Evolutionary conservation across 805 yeast species (phyloP).

Genomic region (Saccharomyces cerevisiae): DNA sequence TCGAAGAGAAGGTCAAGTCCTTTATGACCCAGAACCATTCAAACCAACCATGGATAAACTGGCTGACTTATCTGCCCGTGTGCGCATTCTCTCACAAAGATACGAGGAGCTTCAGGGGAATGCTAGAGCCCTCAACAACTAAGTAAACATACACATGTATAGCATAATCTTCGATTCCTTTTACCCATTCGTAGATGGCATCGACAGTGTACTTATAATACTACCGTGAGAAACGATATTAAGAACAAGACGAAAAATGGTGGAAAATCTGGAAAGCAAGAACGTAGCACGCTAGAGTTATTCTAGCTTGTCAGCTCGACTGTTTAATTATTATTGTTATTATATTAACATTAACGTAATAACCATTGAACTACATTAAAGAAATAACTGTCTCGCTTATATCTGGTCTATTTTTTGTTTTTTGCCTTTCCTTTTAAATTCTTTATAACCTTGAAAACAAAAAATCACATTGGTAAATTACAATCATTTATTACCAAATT

Average conservation of each 20-base stretch:
- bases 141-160: not conserved
- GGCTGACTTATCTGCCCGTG: conserved; percentile 11
- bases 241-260: not conserved
- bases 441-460: not conserved
- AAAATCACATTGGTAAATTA: not conserved
- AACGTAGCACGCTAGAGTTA: not conserved
- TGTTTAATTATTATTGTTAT: not conserved
- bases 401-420: not conserved
- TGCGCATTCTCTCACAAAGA: conserved; percentile 6
- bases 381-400: not conserved
- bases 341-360: not conserved
- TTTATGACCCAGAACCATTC: conserved; percentile 11
- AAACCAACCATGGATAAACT: conserved; percentile 5
- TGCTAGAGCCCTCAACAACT: not conserved
- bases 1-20: conserved; percentile 14
- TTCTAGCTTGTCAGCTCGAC: not conserved
- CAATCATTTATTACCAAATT: not conserved
- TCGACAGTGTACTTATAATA: not conserved
- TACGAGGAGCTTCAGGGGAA: conserved; percentile 4
- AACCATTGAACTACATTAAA: not conserved
- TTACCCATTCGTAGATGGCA: not conserved
- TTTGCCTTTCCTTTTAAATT: not conserved
- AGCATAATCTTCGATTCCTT: not conserved
- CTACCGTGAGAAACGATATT: not conserved
- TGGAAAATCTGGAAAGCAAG: not conserved